Base-by-base conservation (phyloP, 257 asterid genomes). In the Agastache rugosa region DNA sequence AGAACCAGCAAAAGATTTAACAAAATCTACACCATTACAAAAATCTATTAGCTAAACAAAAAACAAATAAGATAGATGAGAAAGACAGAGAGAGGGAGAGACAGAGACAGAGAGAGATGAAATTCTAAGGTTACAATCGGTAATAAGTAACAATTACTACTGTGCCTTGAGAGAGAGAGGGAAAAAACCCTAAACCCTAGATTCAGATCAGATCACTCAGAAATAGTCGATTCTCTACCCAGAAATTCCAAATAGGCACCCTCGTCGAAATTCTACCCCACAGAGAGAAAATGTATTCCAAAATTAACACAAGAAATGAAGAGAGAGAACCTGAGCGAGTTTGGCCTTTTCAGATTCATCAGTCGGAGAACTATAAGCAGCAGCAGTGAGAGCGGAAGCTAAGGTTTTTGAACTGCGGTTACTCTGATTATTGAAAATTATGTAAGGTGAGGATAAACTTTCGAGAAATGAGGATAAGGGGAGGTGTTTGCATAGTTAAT, bases 281-380 rank as follows among this genome's bases (percentile, higher is more conserved):
- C 72, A 76, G 15, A 20, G 10, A 53, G 10, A 27, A 11, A 58
- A 22, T 41, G 22, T 37, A 72, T 11, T 59, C 34, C 22, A 55
- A 42, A n/a, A 67, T 22, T 25, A 65, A 63, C 69, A 65, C 37
- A 20, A 53, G 31, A 58, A 19, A 59, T 45, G 68, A 31, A 50
- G 77, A 68, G 63, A 61, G 50, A 66, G 64, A 16, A 95, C 99
- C 99, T 92, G 98, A 73, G 93, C 93, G 45, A 92, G 96, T 61
- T 95, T 95, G 25, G 88, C 94, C 81, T 87, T 84, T 37, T 92
- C 98, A 3, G 92, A 80, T 45, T 90, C 98, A 70, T 81, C 97
- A 71, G n/a, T 72, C 3, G 92, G 80, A 71, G 96, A 77, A 67
- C 31, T 78, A 62, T 82, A 87, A 58, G 85, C 76, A 19, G 91